Evolutionary conservation across 805 yeast genomes (phyloP).

Genomic region (Saturnispora serradocipensis): DNA sequence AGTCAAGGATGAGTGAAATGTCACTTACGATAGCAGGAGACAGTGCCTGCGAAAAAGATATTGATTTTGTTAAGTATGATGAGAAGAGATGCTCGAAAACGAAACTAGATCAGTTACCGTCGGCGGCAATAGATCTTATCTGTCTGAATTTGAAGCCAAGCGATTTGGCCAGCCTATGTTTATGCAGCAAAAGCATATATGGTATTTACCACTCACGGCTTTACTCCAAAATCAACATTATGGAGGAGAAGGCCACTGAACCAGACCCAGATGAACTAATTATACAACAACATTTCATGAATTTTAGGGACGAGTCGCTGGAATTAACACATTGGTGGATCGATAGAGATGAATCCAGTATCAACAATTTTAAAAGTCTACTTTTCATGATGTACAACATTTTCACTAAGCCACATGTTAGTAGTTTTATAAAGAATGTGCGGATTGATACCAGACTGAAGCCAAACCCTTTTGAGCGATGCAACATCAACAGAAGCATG

Average conservation of each 20-base stretch:
- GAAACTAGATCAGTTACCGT: conserved; percentile 7
- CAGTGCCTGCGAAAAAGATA: neutral
- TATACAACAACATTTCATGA: conserved; percentile 12
- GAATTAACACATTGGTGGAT: conserved; percentile 11
- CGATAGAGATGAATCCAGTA: conserved; percentile 4
- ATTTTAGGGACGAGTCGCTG: conserved; percentile 11
- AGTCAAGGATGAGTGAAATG: neutral
- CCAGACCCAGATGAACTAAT: conserved; percentile 12
- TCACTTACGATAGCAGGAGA: neutral
- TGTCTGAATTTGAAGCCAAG: conserved; percentile 7
- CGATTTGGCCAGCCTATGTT: conserved; percentile 6
- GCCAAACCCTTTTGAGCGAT: conserved; percentile 9
- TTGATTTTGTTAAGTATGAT: neutral
- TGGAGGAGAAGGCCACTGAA: conserved; percentile 5
- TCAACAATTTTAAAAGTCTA: conserved; percentile 10
- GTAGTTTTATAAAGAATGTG: conserved; percentile 9
- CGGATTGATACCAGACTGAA: conserved; percentile 13
- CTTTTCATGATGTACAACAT: conserved; percentile 15
- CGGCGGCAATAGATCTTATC: neutral
- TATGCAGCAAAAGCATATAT: conserved; percentile 4
- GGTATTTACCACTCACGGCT: conserved; percentile 2
- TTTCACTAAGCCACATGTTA: conserved; percentile 11
- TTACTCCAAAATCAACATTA: conserved; percentile 8
- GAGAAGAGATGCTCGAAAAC: neutral
- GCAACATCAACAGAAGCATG: conserved; percentile 5